phyloP scores from a whole-genome alignment of 257 asterid species.

The Ajuga chamaepitys region DNA sequence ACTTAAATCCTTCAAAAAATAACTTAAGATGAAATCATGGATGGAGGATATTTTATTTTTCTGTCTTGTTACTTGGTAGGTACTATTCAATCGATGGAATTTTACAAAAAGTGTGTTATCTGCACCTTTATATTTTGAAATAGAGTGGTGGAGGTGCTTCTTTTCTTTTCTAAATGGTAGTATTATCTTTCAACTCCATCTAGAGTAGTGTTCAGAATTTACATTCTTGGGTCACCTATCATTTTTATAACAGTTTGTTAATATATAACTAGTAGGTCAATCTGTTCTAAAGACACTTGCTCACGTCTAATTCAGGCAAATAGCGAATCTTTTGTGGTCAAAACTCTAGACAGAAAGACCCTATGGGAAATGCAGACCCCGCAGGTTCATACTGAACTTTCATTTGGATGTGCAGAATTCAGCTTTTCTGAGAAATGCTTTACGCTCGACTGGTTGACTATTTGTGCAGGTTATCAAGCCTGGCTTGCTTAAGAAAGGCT shows the following conservation, averaged over 20 bases:
- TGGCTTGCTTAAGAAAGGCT: conserved; percentile 83
- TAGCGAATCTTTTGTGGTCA: conserved; percentile 70
- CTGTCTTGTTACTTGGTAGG: neutral
- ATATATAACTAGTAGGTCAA: neutral
- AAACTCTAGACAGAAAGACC: conserved; percentile 81
- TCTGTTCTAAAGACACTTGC: neutral
- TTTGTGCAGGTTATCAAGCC: conserved; percentile 74
- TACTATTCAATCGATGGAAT: neutral
- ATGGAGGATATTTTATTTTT: neutral
- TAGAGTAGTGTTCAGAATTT: neutral
- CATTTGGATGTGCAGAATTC: neutral
- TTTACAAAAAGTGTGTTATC: neutral
- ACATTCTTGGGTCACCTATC: too few relatives aligned
- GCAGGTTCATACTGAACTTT: conserved; percentile 49
- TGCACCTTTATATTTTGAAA: neutral
- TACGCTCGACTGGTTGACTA: neutral
- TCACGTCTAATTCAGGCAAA: conserved; percentile 49
- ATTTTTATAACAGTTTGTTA: too few relatives aligned
- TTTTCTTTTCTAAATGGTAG: neutral
- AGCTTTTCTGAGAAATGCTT: conserved; percentile 1
- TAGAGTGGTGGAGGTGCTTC: neutral
- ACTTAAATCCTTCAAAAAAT: too few relatives aligned
- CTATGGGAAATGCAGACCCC: conserved; percentile 99
- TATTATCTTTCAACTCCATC: neutral
- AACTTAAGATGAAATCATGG: neutral